These are phyloP conservation scores for Verticillium isaacii DNA, from an alignment of 2,329 filamentous ascomycete species.

Conservation along the genomic window DNA sequence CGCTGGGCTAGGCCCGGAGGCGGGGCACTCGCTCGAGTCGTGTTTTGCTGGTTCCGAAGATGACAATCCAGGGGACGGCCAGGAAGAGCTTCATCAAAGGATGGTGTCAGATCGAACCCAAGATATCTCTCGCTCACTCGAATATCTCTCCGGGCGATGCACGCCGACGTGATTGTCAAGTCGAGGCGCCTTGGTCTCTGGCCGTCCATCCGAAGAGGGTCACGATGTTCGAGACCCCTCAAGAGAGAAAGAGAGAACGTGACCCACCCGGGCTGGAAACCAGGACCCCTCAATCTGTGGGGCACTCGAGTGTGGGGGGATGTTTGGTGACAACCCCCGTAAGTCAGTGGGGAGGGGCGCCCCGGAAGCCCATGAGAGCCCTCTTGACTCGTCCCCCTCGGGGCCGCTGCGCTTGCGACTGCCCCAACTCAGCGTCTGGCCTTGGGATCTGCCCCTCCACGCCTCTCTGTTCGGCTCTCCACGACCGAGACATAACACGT, in stretches of 20 bases:
- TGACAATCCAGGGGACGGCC: conserved; percentile 11
- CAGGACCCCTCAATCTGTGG: background rate
- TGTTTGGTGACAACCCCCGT: background rate
- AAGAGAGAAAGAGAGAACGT: background rate
- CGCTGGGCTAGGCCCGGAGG: background rate
- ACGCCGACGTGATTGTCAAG: background rate
- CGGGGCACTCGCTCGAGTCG: background rate
- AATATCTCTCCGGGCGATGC: no score
- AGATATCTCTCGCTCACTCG: no score
- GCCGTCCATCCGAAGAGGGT: background rate
- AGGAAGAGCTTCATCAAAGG: background rate
- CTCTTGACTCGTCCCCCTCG: background rate
- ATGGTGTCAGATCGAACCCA: background rate
- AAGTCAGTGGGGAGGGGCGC: background rate
- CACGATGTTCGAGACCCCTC: background rate
- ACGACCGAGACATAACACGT: background rate
- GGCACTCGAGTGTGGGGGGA: background rate
- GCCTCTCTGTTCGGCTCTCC: no score
- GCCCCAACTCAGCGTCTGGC: background rate
- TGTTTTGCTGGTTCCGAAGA: conserved; percentile 9
- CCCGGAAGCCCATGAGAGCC: background rate
- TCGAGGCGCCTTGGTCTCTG: background rate
- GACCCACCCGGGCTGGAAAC: no score
- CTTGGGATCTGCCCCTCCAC: no score
- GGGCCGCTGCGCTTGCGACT: background rate